Evolutionary conservation across 495 filamentous ascomycete species (phyloP).

Genomic region (Penicillium paradoxum): DNA sequence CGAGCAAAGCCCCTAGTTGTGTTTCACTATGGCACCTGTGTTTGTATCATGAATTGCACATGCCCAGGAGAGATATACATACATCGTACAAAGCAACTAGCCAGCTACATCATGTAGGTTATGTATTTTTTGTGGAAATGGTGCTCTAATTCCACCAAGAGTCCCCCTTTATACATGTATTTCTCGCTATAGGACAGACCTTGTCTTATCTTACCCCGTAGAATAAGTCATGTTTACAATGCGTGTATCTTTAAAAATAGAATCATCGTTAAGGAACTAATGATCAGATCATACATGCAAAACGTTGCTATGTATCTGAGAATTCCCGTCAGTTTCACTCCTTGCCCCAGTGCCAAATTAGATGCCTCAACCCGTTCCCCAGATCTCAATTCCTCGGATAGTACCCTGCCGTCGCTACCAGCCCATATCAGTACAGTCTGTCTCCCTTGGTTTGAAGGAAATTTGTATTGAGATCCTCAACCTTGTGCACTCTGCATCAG

Average conservation of each 20-base stretch:
- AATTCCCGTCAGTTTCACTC: neutral
- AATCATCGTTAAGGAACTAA: neutral
- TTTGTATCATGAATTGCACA: too few species aligned
- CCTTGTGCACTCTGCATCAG: neutral
- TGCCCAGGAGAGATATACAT: too few species aligned
- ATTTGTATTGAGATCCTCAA: neutral
- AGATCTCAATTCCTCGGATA: neutral
- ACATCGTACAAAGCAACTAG: too few species aligned
- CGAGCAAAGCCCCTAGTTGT: too few species aligned
- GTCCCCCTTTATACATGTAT: too few species aligned
- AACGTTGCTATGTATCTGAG: neutral
- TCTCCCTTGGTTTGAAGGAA: neutral
- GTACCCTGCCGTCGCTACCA: neutral
- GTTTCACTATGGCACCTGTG: too few species aligned
- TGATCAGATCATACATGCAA: neutral
- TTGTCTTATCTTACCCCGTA: too few species aligned
- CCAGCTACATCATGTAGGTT: too few species aligned
- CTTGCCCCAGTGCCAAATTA: neutral
- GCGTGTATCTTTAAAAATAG: neutral
- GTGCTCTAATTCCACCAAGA: too few species aligned
- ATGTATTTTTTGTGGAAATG: too few species aligned
- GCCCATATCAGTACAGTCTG: neutral
- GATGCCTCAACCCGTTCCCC: neutral
- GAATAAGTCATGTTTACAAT: neutral
- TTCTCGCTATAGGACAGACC: too few species aligned